Evolutionary conservation across 345 rosid genomes (phyloP).

Genomic region (Aurinia saxatilis): DNA sequence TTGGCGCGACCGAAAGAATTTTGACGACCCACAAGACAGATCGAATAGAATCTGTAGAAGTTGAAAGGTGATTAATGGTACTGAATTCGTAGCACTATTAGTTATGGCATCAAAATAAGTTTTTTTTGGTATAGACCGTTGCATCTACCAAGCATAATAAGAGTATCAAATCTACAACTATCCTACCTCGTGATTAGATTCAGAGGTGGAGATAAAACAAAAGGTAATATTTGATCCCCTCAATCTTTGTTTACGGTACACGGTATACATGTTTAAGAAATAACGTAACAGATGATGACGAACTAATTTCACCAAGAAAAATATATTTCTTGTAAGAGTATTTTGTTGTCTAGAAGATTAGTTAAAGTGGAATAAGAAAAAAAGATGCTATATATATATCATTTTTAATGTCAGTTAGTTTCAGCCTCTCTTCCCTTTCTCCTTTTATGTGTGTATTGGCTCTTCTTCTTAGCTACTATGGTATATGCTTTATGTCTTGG

Average conservation of each 20-base stretch:
- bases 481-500: too few relatives aligned
- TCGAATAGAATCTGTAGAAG: neutral
- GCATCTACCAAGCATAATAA: neutral
- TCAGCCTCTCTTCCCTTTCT: too few relatives aligned
- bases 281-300: neutral
- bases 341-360: neutral
- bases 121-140: neutral
- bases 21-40: neutral
- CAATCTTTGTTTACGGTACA: too few relatives aligned
- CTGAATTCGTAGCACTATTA: neutral
- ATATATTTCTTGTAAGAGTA: neutral
- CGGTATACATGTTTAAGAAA: too few relatives aligned
- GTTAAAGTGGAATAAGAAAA: neutral
- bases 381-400: too few relatives aligned
- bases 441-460: too few relatives aligned
- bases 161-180: neutral
- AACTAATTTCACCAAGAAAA: neutral
- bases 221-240: too few relatives aligned
- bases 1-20: constrained; percentile 1
- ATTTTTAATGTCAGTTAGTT: too few relatives aligned
- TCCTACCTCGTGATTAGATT: neutral
- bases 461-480: too few relatives aligned
- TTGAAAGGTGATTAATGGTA: neutral
- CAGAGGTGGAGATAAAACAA: neutral
- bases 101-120: neutral